These are phyloP conservation scores for Solanum chiquidenum DNA, from an alignment of 257 asterid species.

Conservation along the genomic window DNA sequence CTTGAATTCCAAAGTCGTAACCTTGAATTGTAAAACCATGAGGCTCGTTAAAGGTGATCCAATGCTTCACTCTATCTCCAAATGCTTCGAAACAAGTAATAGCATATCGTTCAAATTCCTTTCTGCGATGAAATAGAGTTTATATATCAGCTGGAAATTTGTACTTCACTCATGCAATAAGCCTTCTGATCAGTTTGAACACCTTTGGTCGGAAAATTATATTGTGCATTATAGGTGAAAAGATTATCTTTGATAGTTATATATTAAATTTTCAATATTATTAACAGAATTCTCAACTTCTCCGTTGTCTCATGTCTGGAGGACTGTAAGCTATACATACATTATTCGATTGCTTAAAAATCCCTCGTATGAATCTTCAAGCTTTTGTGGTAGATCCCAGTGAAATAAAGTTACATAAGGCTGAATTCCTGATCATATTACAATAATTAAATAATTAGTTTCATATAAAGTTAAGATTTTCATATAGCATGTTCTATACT, in stretches of 20 bases:
- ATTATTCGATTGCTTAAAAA: slow-evolving; percentile 41
- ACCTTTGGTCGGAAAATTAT: background rate
- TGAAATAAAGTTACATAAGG: slow-evolving; percentile 76
- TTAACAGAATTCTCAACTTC: background rate
- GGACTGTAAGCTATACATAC: slow-evolving; percentile 21
- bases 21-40: slow-evolving; percentile 75
- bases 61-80: slow-evolving; percentile 73
- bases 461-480: background rate
- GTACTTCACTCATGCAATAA: background rate
- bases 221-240: too few species aligned
- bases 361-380: slow-evolving; percentile 66
- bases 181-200: background rate
- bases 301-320: background rate
- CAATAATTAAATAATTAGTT: background rate
- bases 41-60: slow-evolving; percentile 95
- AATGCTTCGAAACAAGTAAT: slow-evolving; percentile 60
- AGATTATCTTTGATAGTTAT: background rate
- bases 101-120: slow-evolving; percentile 64
- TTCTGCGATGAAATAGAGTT: slow-evolving; percentile 24
- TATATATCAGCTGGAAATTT: background rate
- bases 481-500: background rate
- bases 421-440: slow-evolving; percentile 40
- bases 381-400: slow-evolving; percentile 82
- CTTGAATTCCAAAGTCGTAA: slow-evolving; percentile 68
- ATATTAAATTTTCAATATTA: background rate